Base-by-base conservation (phyloP, 2,329 filamentous ascomycete genomes). In the Trichoderma koningii region DNA sequence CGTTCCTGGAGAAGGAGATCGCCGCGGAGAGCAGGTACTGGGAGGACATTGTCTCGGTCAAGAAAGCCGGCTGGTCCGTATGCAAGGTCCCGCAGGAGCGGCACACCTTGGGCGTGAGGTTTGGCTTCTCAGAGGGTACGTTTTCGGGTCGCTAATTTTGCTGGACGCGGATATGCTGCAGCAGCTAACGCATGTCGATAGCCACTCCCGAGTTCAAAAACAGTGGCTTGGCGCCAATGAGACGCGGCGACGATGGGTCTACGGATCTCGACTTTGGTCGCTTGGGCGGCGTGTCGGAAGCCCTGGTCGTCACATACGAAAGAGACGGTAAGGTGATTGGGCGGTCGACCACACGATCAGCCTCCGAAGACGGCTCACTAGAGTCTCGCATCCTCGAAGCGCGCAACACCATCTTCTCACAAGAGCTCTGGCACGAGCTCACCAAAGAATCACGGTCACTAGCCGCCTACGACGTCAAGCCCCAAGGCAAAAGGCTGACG, bases 361-460 rank as follows among this genome's bases (percentile, higher is more conserved):
- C 86, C 5, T 80, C 81, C 28, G 82, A 86, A 42, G 83, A 89
- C 44, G 69, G 70, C 7, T 73, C 72, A 1, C 79, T 93, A 9
- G 87, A 92, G 69, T 82, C 86, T 34, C 83, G 88, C 10, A 90
- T 96, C 38, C 85, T 89, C 19, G 86, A 91, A 70, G 90, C 91
- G 2, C 84, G 91, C 64, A 90, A 95, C 75, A 92, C 90, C 56
- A 82, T 94, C 21, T 93, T 91, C 71, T 87, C 91, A 30, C 89
- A 93, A 73, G 95, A 99, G 74, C 79, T 99, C 1, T 97, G 93
- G 84, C 88, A 96, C 70, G 95, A 99, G 76, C 82, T 98, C 66
- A 88, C 89, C 60, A 85, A 92, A 19, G 95, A 99, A 77, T 88
- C 90, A 0, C 89, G 93, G 17, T 83, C 83, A 0, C 80, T 97